Conservation (phyloP, 163 green algal genomes). For the Scenedesmus sp. region DNA sequence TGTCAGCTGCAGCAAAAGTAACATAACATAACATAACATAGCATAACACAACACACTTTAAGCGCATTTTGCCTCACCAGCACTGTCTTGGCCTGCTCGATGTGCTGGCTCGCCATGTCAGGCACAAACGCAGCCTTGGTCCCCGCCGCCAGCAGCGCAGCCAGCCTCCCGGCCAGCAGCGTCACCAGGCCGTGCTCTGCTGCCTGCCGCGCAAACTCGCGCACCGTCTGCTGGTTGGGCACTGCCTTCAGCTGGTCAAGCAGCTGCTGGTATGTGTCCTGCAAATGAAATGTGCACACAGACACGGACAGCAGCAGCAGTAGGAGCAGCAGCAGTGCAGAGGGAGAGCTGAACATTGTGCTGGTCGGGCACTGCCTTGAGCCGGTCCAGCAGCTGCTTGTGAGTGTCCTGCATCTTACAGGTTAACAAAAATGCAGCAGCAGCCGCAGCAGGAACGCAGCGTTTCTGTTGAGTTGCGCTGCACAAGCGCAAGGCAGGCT, state of each 20-base stretch:
- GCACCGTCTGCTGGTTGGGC: constrained; percentile 15
- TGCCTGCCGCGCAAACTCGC: neutral
- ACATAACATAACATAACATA: too few relatives aligned
- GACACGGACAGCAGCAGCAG: neutral
- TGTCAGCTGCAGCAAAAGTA: too few relatives aligned
- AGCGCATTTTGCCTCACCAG: too few relatives aligned
- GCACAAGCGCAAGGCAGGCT: too few relatives aligned
- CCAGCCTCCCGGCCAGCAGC: constrained; percentile 31
- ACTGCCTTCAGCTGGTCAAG: neutral
- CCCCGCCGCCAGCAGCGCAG: constrained; percentile 6
- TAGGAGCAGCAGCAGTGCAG: neutral
- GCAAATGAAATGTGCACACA: neutral
- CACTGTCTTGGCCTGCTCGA: too few relatives aligned
- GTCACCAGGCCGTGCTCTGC: constrained; percentile 16
- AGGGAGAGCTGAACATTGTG: too few relatives aligned
- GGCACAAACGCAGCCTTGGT: constrained; percentile 28
- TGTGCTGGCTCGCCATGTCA: neutral
- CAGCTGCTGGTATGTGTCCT: constrained; percentile 31
- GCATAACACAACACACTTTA: too few relatives aligned
- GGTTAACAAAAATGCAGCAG: too few relatives aligned
- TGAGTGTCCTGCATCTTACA: constrained; percentile 42
- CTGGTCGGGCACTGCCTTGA: too few relatives aligned
- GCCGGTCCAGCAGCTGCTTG: too few relatives aligned
- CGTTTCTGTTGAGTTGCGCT: too few relatives aligned
- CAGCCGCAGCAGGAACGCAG: too few relatives aligned